Base-by-base conservation (phyloP, 352 stramenopile genomes). In the Globisporangium middletonii region DNA sequence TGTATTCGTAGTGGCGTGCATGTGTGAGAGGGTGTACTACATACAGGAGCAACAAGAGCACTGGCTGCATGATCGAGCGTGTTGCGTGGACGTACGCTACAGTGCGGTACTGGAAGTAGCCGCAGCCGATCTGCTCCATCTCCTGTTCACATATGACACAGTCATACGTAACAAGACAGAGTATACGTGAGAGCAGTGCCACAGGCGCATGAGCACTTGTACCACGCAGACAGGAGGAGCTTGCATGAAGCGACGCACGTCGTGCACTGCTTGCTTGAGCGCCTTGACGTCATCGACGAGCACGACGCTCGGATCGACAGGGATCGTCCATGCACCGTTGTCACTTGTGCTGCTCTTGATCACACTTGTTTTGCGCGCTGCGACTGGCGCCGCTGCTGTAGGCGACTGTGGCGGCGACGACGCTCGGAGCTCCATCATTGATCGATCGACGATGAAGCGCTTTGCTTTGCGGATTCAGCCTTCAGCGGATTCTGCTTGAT, bases 81-180 rank as follows among this genome's bases (percentile, higher is more conserved):
- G 48, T 71, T 68, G 58, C 75, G 64, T 55, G 69, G 60, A 60
- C 82, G 50, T 67, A 94, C 77, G 75, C 71, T 23, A 91, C 79
- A 19, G 86, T 82, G 41, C 79, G 79, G 11, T 65, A 64, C 62
- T 90, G 79, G 61, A 89, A 88, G 59, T 73, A 82, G 23, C 79
- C 81, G 62, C 81, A 88, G 50, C 81, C 83, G 47, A 92, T 81
- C 0, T 64, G 51, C 60, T 94, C 79, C 63, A 94, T 83, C 64
- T 93, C 83, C 73, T 87, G 62, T 47, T 38, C 33, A 38, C 33
- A 38, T 8, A 8, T 11, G 33, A 38, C 8, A 26, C 9, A 27
- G 18, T 30, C 18, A 45, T 7, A 16, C 51, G 38, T 45, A 12
- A 19, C 5, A 2, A 4, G 0, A 6, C 18, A 46, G 13, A 46